These are phyloP conservation scores for Mycena kentingensis DNA, from an alignment of 768 basidiomycete genomes.

Conservation along the genomic window DNA sequence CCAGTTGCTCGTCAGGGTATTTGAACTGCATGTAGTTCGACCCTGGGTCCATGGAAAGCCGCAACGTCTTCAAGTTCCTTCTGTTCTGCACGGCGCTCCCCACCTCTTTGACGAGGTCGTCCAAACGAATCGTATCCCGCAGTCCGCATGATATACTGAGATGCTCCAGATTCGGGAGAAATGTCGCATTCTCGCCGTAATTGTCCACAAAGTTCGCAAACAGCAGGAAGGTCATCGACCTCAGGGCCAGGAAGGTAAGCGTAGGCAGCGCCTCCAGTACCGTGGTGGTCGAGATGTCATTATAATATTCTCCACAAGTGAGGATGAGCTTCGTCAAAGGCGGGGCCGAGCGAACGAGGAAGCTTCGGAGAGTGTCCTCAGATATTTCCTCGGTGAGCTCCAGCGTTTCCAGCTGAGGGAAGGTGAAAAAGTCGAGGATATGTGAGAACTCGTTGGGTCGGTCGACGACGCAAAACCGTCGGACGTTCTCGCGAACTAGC, in stretches of 20 bases:
- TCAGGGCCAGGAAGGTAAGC: not conserved
- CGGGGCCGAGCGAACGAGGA: not conserved
- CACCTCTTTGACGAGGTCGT: not conserved
- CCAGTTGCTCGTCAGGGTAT: no score
- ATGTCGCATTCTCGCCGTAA: not conserved
- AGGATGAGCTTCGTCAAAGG: not conserved
- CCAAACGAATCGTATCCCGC: not conserved
- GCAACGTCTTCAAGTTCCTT: no score
- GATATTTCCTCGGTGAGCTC: not conserved
- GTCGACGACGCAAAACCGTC: not conserved
- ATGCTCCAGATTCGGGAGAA: not conserved
- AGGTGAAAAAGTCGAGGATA: not conserved
- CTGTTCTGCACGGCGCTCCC: no score
- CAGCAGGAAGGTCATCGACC: not conserved
- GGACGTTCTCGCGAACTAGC: not conserved
- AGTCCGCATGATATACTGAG: not conserved
- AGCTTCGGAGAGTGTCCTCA: not conserved
- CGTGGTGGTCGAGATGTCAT: not conserved
- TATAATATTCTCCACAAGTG: not conserved
- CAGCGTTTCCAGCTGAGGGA: not conserved
- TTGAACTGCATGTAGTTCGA: no score
- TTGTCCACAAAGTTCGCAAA: not conserved
- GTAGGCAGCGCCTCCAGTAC: not conserved
- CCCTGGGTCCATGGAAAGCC: no score
- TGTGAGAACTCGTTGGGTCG: not conserved